Conservation (phyloP, 208 protist species). For the Crithidia expoeki region DNA sequence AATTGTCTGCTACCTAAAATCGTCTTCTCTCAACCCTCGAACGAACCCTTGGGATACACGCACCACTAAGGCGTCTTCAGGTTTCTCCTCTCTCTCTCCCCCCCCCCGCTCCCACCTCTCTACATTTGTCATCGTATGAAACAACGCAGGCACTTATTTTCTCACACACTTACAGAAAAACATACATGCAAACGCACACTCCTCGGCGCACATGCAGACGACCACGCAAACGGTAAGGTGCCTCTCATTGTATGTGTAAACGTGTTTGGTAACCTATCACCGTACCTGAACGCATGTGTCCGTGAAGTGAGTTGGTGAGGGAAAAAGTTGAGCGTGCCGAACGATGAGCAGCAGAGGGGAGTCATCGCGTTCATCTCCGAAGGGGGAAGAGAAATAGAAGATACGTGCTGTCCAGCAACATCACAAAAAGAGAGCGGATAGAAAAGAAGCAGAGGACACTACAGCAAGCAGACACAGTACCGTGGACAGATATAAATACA, state of each 20-base stretch:
- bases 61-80: constrained; percentile 37
- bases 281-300: not conserved
- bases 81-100: constrained; percentile 14
- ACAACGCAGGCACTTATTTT: constrained; percentile 14
- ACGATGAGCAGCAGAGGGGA: constrained; percentile 16
- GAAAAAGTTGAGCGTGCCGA: not conserved
- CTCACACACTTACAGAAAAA: no score
- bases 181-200: no score
- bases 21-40: constrained; percentile 27
- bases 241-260: no score
- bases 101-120: constrained; percentile 14
- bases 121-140: not conserved
- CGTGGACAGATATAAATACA: not conserved
- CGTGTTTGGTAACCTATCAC: no score
- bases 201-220: no score
- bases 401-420: constrained; percentile 9
- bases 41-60: constrained; percentile 34
- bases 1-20: constrained; percentile 30
- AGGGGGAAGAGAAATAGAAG: constrained; percentile 15
- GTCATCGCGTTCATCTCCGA: constrained; percentile 10
- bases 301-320: not conserved
- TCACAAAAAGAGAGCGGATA: not conserved
- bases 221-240: no score
- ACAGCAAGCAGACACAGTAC: not conserved
- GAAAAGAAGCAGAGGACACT: constrained; percentile 9